Evolutionary conservation across 345 rosid species (phyloP).

Genomic region (Salix brachista): DNA sequence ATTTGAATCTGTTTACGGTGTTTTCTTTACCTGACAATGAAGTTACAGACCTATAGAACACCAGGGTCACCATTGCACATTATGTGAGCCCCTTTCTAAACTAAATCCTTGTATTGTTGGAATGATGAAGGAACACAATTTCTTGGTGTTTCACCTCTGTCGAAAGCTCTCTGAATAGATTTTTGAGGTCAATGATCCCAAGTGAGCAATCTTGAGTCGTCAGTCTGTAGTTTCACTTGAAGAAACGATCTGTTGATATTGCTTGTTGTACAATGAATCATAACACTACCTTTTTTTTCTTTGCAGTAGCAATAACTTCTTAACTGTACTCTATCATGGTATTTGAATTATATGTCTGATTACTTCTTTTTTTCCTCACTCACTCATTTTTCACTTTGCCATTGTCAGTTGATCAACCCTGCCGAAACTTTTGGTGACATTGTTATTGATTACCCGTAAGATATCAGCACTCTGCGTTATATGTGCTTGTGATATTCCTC

Average conservation of each 20-base stretch:
- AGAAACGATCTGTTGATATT: background rate
- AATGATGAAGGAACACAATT: background rate
- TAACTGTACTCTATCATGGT: background rate
- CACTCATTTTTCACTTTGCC: background rate
- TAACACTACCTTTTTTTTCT: background rate
- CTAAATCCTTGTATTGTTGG: background rate
- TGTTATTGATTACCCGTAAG: conserved; percentile 95
- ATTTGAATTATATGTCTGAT: background rate
- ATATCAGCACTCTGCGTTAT: conserved; percentile 15
- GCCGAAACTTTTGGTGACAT: conserved; percentile 99
- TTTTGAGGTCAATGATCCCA: background rate
- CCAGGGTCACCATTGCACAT: background rate
- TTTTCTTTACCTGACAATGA: background rate
- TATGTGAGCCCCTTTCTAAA: background rate
- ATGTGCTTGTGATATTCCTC: background rate
- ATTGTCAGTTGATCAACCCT: conserved; percentile 73
- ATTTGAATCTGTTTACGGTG: background rate
- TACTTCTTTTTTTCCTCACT: background rate
- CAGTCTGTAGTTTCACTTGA: background rate
- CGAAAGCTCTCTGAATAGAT: background rate
- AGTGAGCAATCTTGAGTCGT: background rate
- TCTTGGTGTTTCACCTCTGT: background rate
- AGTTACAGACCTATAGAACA: background rate
- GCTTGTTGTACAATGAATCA: background rate
- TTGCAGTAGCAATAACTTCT: background rate